phyloP scores from a whole-genome alignment of 2,329 filamentous ascomycete species.

The Blumeriella jaapii region DNA sequence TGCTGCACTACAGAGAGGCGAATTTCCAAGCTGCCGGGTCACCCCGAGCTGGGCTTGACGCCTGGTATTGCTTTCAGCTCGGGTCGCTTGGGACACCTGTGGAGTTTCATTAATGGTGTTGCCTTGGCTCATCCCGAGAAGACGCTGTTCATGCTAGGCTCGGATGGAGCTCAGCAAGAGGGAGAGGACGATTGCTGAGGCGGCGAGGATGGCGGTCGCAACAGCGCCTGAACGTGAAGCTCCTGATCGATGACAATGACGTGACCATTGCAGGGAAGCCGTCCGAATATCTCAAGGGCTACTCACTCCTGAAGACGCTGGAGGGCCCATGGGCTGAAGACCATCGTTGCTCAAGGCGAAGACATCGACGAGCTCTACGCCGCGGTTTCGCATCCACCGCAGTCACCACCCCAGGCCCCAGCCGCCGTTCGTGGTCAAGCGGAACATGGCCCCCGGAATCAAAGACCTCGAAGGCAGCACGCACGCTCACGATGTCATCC shows the following conservation, averaged over 20 bases:
- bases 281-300: constrained; percentile 30
- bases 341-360: constrained; percentile 29
- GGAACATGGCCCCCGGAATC: constrained; percentile 30
- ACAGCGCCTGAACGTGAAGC: constrained; percentile 29
- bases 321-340: constrained; percentile 29
- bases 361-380: constrained; percentile 29
- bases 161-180: constrained; percentile 32
- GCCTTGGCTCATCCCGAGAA: constrained; percentile 29
- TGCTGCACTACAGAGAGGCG: constrained; percentile 31
- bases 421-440: constrained; percentile 21
- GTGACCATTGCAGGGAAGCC: constrained; percentile 32
- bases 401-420: constrained; percentile 27
- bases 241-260: constrained; percentile 32
- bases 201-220: constrained; percentile 30
- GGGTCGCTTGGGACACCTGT: constrained; percentile 31
- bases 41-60: constrained; percentile 30
- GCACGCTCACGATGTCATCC: constrained; percentile 30
- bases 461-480: constrained; percentile 28
- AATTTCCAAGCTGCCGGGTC: constrained; percentile 31
- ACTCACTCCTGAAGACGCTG: constrained; percentile 26
- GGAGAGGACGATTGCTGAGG: constrained; percentile 32
- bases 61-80: constrained; percentile 32
- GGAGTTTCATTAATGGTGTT: constrained; percentile 30
- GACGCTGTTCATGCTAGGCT: constrained; percentile 29
- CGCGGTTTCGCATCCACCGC: constrained; percentile 26